Base-by-base conservation (phyloP, 345 rosid species). In the Chamaenerion angustifolium region DNA sequence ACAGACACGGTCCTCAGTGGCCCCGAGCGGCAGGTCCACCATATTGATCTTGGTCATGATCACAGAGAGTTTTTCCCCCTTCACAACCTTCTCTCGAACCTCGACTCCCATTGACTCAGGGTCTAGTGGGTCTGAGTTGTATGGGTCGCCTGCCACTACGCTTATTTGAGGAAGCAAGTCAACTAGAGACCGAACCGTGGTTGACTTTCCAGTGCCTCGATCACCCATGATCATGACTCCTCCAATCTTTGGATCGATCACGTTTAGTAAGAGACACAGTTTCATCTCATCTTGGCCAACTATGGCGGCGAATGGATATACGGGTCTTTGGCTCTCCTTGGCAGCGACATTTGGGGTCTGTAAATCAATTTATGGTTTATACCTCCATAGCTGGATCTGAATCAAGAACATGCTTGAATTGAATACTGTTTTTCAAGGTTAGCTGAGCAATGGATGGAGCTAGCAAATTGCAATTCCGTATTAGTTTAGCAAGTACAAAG, bases 271-370 rank as follows among this genome's bases (percentile, higher is more conserved):
- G 57, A 92, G 96, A 64, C 98, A 92, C 9, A 89, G 61, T 59
- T 85, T 89, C 97, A 89, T 85, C 82, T 89, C 97, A 55, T 89
- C 97, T 64, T 89, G 94, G 58, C 97, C 97, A 31, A 89, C 97
- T 48, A 89, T 82, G 42, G 97, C 97, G 11, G 94, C 79, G 58
- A 89, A 89, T 6, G 97, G 97, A 70, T 72, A 89, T 7, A 85
- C 95, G 0, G 97, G 94, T 51, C 97, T 80, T 59, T 77, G 90
- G 64, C 57, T 89, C 47, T 82, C 88, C 66, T 78, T 87, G 19
- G 66, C 45, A 35, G 71, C 76, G 49, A 66, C 49, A 71, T 79
- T 75, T 71, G 60, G 72, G 49, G 61, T 76, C 94, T 80, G 68
- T 49, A 64, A 61, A 67, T 54, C 42, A 50, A 23, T 18, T 19